These are phyloP conservation scores for Rhodotorula babjevae DNA, from an alignment of 768 basidiomycete species.

Conservation along the genomic window DNA sequence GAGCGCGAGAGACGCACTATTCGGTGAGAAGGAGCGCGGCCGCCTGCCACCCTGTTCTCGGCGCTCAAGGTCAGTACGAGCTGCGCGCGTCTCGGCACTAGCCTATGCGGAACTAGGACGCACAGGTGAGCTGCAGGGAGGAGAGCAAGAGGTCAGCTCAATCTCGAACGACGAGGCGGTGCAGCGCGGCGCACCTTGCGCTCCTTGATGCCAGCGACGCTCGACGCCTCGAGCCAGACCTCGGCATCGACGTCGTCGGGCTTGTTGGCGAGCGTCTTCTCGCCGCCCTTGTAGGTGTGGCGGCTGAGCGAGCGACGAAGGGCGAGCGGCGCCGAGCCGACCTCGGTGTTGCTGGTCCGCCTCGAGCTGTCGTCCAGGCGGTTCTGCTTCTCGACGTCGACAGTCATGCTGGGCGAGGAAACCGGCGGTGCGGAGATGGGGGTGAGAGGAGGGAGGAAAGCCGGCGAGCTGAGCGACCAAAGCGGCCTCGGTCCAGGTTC, in stretches of 20 bases:
- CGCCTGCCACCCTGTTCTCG: conserved; percentile 8
- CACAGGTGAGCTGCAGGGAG: conserved; percentile 9
- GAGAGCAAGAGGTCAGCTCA: conserved; percentile 3
- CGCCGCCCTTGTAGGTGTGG: neutral
- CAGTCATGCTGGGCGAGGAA: neutral
- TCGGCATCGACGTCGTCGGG: conserved; percentile 11
- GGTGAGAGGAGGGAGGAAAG: neutral
- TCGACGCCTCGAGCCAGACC: conserved; percentile 10
- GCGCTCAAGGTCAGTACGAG: neutral
- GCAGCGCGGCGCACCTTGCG: conserved; percentile 16
- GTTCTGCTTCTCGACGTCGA: conserved; percentile 4
- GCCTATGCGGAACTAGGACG: neutral
- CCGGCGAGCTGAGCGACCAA: neutral
- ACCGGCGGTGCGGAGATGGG: neutral
- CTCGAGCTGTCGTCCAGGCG: neutral
- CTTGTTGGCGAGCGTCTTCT: conserved; percentile 7
- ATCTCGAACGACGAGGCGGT: neutral
- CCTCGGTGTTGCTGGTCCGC: neutral
- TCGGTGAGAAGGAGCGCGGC: conserved; percentile 22
- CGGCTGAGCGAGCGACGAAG: neutral
- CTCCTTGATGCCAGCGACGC: conserved; percentile 23
- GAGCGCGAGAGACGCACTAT: conserved; percentile 12
- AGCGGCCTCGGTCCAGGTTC: no score
- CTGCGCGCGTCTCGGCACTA: neutral
- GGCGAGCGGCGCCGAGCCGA: neutral